phyloP scores from a whole-genome alignment of 257 asterid species.

The Ilex asprella region DNA sequence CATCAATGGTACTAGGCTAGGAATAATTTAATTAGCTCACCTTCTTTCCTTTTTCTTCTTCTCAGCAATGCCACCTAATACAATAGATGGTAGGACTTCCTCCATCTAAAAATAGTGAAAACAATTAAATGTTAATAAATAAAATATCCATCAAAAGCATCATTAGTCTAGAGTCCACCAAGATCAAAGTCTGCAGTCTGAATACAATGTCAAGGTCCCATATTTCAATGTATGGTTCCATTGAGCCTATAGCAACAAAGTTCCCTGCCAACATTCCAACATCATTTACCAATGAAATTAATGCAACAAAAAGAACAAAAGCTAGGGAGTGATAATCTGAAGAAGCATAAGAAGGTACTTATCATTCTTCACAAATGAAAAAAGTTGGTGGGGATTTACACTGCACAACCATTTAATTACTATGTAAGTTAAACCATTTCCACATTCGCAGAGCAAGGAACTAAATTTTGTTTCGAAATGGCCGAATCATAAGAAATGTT shows the following conservation, averaged over 20 bases:
- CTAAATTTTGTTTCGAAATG: too few species aligned
- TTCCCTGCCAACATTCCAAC: conserved; percentile 45
- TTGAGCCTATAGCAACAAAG: conserved; percentile 83
- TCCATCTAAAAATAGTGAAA: conserved; percentile 49
- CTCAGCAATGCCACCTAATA: conserved; percentile 70
- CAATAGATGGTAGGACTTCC: conserved; percentile 74
- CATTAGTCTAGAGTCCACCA: conserved; percentile 2
- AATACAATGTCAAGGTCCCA: conserved; percentile 97
- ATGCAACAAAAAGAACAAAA: too few species aligned
- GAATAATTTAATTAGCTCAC: conserved; percentile 21
- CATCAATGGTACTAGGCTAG: too few species aligned
- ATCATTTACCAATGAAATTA: not conserved
- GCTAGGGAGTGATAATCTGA: too few species aligned
- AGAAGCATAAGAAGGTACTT: too few species aligned
- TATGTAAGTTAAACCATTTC: too few species aligned
- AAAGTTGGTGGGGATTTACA: too few species aligned
- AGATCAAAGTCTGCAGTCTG: conserved; percentile 3
- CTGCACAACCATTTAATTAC: too few species aligned
- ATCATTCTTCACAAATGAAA: too few species aligned
- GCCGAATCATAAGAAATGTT: too few species aligned
- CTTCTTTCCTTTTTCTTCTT: conserved; percentile 60
- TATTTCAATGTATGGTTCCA: conserved; percentile 89
- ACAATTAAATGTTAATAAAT: not conserved
- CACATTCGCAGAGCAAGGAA: too few species aligned
- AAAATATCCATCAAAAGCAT: too few species aligned